Evolutionary conservation across 2,329 filamentous ascomycete species (phyloP).

Genomic region (Trichophyton benhamiae): DNA sequence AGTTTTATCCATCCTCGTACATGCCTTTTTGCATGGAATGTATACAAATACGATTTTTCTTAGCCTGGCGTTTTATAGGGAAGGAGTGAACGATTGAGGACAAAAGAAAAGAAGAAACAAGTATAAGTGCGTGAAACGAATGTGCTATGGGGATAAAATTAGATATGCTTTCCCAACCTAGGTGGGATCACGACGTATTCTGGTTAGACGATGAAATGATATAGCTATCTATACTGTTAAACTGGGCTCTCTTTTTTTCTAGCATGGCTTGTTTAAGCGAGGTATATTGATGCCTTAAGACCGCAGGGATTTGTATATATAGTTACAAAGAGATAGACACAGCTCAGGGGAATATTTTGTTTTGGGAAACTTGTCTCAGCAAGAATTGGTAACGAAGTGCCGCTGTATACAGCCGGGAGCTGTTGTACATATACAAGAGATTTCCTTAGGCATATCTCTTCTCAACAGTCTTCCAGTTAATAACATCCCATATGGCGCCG

Average conservation of each 20-base stretch:
- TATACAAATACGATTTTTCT: not conserved
- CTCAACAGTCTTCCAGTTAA: conserved; percentile 89
- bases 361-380: not conserved
- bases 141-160: not conserved
- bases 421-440: not conserved
- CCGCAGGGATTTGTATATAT: not conserved
- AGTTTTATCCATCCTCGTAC: not conserved
- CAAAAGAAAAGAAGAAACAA: not conserved
- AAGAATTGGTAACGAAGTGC: not conserved
- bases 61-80: not conserved
- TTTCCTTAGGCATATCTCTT: conserved; percentile 51
- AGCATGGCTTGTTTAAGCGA: not conserved
- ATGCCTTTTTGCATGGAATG: not conserved
- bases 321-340: not conserved
- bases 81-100: not conserved
- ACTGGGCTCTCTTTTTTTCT: not conserved
- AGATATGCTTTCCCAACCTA: not conserved
- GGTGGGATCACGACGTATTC: not conserved
- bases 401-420: not conserved
- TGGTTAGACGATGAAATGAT: not conserved
- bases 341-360: not conserved
- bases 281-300: not conserved
- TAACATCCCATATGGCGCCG: conserved; percentile 79
- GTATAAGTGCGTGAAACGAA: not conserved
- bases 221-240: not conserved